phyloP scores from a whole-genome alignment of 805 yeast genomes.

The Barnettozyma vustinii region DNA sequence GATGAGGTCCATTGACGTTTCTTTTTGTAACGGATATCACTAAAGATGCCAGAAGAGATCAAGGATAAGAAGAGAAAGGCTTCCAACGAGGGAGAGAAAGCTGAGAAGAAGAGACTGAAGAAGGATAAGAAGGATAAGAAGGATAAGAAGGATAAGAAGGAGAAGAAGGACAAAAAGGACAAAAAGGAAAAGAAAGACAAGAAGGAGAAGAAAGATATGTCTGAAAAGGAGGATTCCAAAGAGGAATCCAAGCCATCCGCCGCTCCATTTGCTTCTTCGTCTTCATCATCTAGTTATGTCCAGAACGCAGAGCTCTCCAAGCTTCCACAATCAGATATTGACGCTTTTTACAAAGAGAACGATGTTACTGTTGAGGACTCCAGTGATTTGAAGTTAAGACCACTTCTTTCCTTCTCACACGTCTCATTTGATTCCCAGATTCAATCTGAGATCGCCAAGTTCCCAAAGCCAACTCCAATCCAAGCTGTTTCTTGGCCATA shows the following conservation, averaged over 20 bases:
- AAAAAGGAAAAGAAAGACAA: conserved; percentile 20
- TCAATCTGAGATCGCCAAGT: conserved; percentile 56
- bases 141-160: conserved; percentile 30
- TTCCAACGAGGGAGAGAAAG: conserved; percentile 16
- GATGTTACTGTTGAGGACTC: conserved; percentile 81
- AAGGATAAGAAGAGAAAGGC: conserved; percentile 24
- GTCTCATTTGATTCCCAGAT: conserved; percentile 53
- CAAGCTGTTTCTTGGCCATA: conserved; percentile 96
- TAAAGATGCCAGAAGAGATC: conserved; percentile 21
- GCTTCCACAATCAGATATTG: conserved; percentile 50
- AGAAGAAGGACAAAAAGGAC: conserved; percentile 19
- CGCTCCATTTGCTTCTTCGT: conserved; percentile 11
- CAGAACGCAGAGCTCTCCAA: conserved; percentile 36
- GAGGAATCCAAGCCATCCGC: conserved; percentile 29
- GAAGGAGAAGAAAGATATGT: conserved; percentile 33
- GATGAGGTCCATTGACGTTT: conserved; percentile 5
- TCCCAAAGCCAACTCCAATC: conserved; percentile 91
- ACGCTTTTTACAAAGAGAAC: conserved; percentile 58
- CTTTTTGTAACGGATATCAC: not conserved
- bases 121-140: conserved; percentile 33
- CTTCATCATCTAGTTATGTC: conserved; percentile 22
- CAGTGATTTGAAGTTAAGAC: conserved; percentile 45
- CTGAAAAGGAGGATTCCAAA: conserved; percentile 32
- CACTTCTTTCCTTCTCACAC: conserved; percentile 63
- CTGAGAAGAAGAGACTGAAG: conserved; percentile 20